phyloP scores from a whole-genome alignment of 2,329 filamentous ascomycete genomes.

The Monilinia polystroma region DNA sequence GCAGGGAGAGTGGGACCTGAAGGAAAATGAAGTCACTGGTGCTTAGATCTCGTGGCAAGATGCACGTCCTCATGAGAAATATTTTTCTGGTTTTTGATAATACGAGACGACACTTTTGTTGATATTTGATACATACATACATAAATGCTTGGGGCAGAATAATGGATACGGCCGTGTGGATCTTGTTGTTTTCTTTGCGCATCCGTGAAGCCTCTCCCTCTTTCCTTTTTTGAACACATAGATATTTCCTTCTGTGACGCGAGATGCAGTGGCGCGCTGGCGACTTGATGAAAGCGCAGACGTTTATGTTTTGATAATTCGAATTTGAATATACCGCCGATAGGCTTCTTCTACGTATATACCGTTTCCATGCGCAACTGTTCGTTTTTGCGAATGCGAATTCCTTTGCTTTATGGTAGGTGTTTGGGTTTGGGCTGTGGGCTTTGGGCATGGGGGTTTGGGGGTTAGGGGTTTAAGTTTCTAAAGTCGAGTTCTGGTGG shows the following conservation, averaged over 20 bases:
- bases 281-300: neutral
- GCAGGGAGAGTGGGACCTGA: slow-evolving; percentile 42
- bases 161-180: neutral
- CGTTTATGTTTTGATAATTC: too few relatives aligned
- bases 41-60: slow-evolving; percentile 10
- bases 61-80: neutral
- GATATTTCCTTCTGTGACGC: neutral
- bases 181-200: neutral
- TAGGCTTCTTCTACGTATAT: neutral
- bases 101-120: slow-evolving; percentile 1
- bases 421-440: too few relatives aligned
- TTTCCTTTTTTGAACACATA: slow-evolving; percentile 1
- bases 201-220: neutral
- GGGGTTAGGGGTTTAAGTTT: too few relatives aligned
- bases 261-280: neutral
- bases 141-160: neutral
- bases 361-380: neutral
- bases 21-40: slow-evolving; percentile 31
- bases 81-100: slow-evolving; percentile 2
- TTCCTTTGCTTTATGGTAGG: too few relatives aligned
- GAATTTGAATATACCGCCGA: neutral
- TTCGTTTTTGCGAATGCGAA: too few relatives aligned
- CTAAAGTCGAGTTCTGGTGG: too few relatives aligned
- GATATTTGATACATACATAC: slow-evolving; percentile 15
- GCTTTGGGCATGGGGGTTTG: too few relatives aligned